Evolutionary conservation across 371 early-diverging fungal genomes (phyloP).

Genomic region (Saksenaea vasiformis): DNA sequence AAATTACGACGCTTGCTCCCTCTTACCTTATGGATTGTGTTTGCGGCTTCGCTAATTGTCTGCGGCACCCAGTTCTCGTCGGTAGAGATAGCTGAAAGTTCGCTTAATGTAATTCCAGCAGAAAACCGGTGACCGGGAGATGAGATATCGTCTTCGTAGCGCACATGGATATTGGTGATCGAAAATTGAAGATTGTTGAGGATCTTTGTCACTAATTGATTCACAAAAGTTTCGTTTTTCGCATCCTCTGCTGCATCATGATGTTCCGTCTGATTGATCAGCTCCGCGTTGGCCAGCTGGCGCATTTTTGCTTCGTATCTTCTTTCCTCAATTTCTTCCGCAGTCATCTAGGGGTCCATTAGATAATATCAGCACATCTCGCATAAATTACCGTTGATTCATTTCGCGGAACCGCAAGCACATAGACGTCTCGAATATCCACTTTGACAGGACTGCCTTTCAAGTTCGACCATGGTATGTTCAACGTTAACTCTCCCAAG

Average conservation of each 20-base stretch:
- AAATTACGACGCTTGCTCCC: not conserved
- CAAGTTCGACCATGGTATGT: slow-evolving; percentile 89
- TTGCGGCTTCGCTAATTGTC: slow-evolving; percentile 77
- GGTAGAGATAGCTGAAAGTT: slow-evolving; percentile 92
- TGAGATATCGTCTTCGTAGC: slow-evolving; percentile 89
- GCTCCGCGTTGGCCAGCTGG: slow-evolving; percentile 80
- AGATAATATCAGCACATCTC: not conserved
- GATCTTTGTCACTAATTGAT: slow-evolving; percentile 88
- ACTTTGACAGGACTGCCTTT: slow-evolving; percentile 84
- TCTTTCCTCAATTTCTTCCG: slow-evolving; percentile 80
- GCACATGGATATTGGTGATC: slow-evolving; percentile 93
- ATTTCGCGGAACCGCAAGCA: slow-evolving; percentile 75
- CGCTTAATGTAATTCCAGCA: slow-evolving; percentile 88
- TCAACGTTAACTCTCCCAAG: slow-evolving; percentile 78
- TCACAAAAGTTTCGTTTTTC: slow-evolving; percentile 79
- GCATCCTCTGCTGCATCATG: slow-evolving; percentile 50
- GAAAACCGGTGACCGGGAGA: slow-evolving; percentile 82
- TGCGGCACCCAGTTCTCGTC: slow-evolving; percentile 87
- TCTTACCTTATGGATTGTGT: slow-evolving; percentile 79
- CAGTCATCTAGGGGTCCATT: slow-evolving; percentile 61
- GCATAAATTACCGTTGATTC: slow-evolving; percentile 34
- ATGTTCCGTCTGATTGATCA: slow-evolving; percentile 34
- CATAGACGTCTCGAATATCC: slow-evolving; percentile 72
- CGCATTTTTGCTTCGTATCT: slow-evolving; percentile 83
- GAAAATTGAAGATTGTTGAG: slow-evolving; percentile 95